These are phyloP conservation scores for Heteromeles arbutifolia DNA, from an alignment of 306 rosid genomes.

Conservation along the genomic window DNA sequence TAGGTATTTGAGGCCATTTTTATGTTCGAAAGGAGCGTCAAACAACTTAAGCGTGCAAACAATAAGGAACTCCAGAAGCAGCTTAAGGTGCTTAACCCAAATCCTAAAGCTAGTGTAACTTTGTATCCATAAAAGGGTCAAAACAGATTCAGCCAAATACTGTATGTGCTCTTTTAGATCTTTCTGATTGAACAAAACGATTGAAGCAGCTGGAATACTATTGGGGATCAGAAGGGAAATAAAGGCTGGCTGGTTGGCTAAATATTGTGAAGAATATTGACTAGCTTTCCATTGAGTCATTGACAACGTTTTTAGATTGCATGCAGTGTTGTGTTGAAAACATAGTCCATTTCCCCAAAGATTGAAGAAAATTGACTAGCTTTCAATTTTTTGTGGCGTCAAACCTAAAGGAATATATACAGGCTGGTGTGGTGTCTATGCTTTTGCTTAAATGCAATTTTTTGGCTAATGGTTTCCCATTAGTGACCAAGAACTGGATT, in stretches of 20 bases:
- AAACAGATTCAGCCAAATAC: background rate
- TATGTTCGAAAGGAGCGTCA: background rate
- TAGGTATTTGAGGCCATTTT: background rate
- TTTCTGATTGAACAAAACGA: background rate
- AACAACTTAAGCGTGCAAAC: too few relatives aligned
- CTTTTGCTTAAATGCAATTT: conserved; percentile 1
- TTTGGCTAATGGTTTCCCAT: background rate
- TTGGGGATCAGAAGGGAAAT: background rate
- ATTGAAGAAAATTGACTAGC: conserved; percentile 12
- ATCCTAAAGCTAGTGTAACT: too few relatives aligned
- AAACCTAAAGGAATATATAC: conserved; percentile 15
- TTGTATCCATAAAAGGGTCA: background rate
- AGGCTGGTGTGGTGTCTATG: conserved; percentile 18
- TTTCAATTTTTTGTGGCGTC: background rate
- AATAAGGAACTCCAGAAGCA: too few relatives aligned
- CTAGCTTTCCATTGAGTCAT: background rate
- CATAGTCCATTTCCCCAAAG: conserved; percentile 15
- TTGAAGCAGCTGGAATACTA: background rate
- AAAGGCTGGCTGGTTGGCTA: background rate
- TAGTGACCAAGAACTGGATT: background rate
- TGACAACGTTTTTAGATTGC: background rate
- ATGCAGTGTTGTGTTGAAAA: conserved; percentile 12
- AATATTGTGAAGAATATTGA: background rate
- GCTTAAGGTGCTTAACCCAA: too few relatives aligned
- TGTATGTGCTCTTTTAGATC: background rate